These are phyloP conservation scores for Antarctomyces pellizariae DNA, from an alignment of 495 filamentous ascomycete genomes.

Conservation along the genomic window DNA sequence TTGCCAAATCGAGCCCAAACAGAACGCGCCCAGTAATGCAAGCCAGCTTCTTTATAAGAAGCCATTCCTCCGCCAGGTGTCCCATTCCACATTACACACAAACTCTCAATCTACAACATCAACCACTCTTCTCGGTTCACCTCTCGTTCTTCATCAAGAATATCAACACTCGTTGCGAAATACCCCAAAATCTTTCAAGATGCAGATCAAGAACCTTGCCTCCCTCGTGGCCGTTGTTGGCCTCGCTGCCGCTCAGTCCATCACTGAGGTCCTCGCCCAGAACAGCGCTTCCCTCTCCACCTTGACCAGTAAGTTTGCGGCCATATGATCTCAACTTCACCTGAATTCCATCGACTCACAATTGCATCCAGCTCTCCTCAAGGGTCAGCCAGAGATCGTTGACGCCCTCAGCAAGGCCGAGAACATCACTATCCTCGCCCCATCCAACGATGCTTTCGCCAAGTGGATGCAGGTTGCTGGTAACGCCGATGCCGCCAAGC, in stretches of 20 bases:
- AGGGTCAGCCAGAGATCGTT: constrained; percentile 17
- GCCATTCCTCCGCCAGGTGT: too few species aligned
- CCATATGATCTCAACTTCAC: constrained; percentile 2
- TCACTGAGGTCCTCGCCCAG: constrained; percentile 16
- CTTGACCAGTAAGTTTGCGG: constrained; percentile 14
- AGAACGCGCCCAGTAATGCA: too few species aligned
- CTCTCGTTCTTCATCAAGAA: too few species aligned
- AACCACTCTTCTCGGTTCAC: too few species aligned
- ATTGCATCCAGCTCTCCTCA: constrained; percentile 15
- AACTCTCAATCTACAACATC: too few species aligned
- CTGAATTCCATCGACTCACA: not conserved
- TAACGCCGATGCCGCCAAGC: constrained; percentile 11
- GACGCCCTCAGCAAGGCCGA: constrained; percentile 16
- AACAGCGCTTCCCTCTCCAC: constrained; percentile 18
- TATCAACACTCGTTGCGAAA: not conserved
- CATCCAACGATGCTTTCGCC: constrained; percentile 32
- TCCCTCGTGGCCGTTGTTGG: constrained; percentile 10
- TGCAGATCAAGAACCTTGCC: constrained; percentile 18
- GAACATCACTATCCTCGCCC: constrained; percentile 42
- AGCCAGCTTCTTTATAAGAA: too few species aligned
- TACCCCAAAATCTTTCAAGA: constrained; percentile 5
- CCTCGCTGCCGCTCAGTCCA: constrained; percentile 13
- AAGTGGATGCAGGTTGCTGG: constrained; percentile 15
- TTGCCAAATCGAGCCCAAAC: too few species aligned
- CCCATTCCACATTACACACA: too few species aligned